phyloP scores from a whole-genome alignment of 2,329 filamentous ascomycete species.

The Fusarium caatingaense region DNA sequence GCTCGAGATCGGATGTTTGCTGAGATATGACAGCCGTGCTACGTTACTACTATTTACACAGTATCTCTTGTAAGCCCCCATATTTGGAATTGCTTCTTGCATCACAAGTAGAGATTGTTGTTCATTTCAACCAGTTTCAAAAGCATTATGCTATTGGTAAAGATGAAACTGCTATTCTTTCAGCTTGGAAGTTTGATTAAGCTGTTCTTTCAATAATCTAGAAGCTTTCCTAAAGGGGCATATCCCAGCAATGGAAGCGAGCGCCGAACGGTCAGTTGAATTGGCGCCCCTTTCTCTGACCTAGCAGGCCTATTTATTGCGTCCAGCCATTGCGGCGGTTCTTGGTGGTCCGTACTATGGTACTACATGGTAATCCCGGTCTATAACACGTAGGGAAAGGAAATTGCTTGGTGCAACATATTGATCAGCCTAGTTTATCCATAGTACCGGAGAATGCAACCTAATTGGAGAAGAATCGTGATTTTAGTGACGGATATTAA shows the following conservation, averaged over 20 bases:
- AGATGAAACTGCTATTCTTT: slow-evolving; percentile 5
- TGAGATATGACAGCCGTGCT: slow-evolving; percentile 1
- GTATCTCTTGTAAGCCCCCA: neutral
- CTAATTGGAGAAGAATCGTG: slow-evolving; percentile 30
- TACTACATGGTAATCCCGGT: slow-evolving; percentile 34
- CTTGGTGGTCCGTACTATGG: slow-evolving; percentile 20
- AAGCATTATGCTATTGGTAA: neutral
- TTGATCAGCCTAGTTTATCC: slow-evolving; percentile 26
- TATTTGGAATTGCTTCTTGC: neutral
- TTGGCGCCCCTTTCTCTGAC: slow-evolving; percentile 40
- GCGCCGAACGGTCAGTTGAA: slow-evolving; percentile 22
- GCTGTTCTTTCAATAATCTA: slow-evolving; percentile 2
- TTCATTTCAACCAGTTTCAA: neutral
- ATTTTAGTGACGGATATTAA: slow-evolving; percentile 9
- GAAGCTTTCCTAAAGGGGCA: slow-evolving; percentile 21
- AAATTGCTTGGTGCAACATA: slow-evolving; percentile 46
- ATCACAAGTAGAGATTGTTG: neutral
- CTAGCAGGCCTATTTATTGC: slow-evolving; percentile 1
- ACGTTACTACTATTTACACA: neutral
- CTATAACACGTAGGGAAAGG: slow-evolving; percentile 29
- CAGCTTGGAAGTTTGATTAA: slow-evolving; percentile 22
- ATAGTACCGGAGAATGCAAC: slow-evolving; percentile 37
- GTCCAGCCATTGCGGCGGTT: slow-evolving; percentile 15
- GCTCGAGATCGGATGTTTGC: neutral
- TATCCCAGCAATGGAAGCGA: slow-evolving; percentile 11